Evolutionary conservation across 495 filamentous ascomycete genomes (phyloP), one percentile per base, ranked within the genome.

Genomic region (Aspergillus haitiensis): DNA sequence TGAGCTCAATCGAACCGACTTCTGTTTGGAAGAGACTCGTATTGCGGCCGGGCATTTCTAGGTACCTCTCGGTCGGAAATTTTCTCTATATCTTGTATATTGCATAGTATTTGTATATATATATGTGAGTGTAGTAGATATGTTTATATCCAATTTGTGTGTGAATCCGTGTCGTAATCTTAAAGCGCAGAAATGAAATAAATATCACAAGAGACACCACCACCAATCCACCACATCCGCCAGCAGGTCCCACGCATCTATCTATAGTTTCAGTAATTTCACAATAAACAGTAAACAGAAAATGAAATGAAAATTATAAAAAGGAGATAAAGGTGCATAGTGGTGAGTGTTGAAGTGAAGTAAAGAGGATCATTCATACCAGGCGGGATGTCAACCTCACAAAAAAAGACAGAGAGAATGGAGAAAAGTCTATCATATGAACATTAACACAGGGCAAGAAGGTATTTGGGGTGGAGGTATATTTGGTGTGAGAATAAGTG

Each of bases 361-460:
- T 27, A 34, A 52, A 12, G 39, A 34, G 21, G 36, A 27, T 12
- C 36, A n/a, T 35, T 16, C 35, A 42, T n/a, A 18, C 35, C 11
- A 42, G 35, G 52, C 36, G 16, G 34, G 31, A 40, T 39, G 2
- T 35, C 40, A n/a, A 33, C 27, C 50, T 15, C 18, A 35, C 42
- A 53, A 16, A 40, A 51, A 45, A 58, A 56, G 37, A 27, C 21
- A 1, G 21, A 27, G 52, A 21, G 48, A 36, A 47, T 8, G 44
- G 44, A 10, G 49, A 21, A 60, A 50, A 66, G 60, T 69, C 64
- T 65, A 65, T 69, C 52, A 47, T 64, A 66, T 58, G 49, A 60
- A 66, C 56, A 69, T 44, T 64, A 66, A 69, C 61, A 63, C 67
- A 66, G 18, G 44, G 13, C n/a, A 55, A 64, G 55, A 59, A 64